These are phyloP conservation scores for Arachis monticola DNA, from an alignment of 331 rosid species.

Conservation along the genomic window DNA sequence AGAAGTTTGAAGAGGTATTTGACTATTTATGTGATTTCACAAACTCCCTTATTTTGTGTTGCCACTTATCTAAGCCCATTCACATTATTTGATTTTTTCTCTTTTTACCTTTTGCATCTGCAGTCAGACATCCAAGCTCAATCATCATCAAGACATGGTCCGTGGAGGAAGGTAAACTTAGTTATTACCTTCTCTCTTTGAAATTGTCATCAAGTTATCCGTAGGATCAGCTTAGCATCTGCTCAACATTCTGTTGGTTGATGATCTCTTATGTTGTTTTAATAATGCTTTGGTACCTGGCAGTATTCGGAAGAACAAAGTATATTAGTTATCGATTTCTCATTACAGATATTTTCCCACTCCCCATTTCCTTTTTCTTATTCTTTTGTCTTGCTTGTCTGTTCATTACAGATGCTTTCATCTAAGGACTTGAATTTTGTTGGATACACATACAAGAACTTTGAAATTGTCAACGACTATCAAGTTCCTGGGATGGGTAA, in stretches of 20 bases:
- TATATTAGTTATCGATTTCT: constrained; percentile 21
- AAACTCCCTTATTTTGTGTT: constrained; percentile 34
- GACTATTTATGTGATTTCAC: neutral
- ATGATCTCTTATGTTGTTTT: constrained; percentile 27
- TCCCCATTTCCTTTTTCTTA: constrained; percentile 9
- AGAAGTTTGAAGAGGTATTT: constrained; percentile 93
- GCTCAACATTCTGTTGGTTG: constrained; percentile 37
- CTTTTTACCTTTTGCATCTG: constrained; percentile 42
- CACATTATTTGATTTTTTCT: constrained; percentile 30
- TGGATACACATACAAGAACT: constrained; percentile 95
- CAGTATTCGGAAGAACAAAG: constrained; percentile 16
- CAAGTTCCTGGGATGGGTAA: constrained; percentile 98
- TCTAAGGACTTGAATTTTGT: constrained; percentile 97
- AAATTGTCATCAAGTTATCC: constrained; percentile 18
- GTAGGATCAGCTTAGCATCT: constrained; percentile 6
- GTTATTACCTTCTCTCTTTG: constrained; percentile 13
- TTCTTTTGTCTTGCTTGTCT: constrained; percentile 33
- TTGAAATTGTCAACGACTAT: constrained; percentile 91
- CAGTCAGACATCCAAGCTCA: constrained; percentile 74
- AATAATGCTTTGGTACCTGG: constrained; percentile 16
- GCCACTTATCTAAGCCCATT: constrained; percentile 30
- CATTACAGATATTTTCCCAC: constrained; percentile 25
- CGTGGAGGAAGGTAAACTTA: constrained; percentile 90
- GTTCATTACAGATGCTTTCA: constrained; percentile 83
- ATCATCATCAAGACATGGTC: constrained; percentile 73